phyloP scores from a whole-genome alignment of 2,329 filamentous ascomycete species.

The Trichoderma lentiforme region DNA sequence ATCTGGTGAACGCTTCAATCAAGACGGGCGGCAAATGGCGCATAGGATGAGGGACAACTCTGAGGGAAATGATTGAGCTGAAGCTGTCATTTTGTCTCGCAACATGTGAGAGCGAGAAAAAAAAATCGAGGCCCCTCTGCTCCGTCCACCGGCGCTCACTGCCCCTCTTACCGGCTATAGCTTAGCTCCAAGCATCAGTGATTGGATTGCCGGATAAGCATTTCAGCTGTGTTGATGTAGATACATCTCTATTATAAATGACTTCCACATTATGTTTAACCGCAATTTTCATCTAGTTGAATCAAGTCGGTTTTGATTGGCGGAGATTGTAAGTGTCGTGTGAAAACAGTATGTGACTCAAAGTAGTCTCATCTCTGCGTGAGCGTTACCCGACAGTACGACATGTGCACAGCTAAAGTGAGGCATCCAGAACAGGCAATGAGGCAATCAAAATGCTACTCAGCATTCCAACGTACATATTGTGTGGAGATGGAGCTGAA shows the following conservation, averaged over 20 bases:
- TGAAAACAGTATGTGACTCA: not conserved
- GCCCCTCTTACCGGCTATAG: constrained; percentile 33
- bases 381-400: not conserved
- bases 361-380: not conserved
- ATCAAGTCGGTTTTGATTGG: rapidly evolving
- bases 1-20: not conserved
- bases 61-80: not conserved
- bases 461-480: not conserved
- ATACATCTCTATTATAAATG: not conserved
- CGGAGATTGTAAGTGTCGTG: not conserved
- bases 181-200: constrained; percentile 24
- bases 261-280: not conserved
- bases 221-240: not conserved
- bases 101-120: not conserved
- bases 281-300: not conserved
- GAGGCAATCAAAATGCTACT: not conserved
- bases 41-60: not conserved
- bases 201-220: not conserved
- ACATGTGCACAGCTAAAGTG: not conserved
- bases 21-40: not conserved
- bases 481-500: not conserved
- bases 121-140: constrained; percentile 17
- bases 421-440: not conserved
- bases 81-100: constrained; percentile 6
- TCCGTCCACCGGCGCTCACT: constrained; percentile 18